Conservation (phyloP, 2,329 filamentous ascomycete species). For the Alternaria gaisen region DNA sequence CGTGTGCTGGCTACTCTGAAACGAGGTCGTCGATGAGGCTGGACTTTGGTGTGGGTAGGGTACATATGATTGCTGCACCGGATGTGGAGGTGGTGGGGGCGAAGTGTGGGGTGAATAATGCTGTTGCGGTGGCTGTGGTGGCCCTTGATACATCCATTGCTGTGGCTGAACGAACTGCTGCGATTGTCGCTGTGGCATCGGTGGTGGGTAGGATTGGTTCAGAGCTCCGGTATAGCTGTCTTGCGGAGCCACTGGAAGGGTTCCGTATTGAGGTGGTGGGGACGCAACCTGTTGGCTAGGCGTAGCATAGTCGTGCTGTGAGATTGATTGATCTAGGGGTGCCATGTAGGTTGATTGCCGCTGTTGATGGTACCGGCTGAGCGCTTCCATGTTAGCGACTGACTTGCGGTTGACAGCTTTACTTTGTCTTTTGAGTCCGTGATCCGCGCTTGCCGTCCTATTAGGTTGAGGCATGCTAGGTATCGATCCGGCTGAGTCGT, state of each 20-base stretch:
- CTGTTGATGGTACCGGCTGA: constrained; percentile 21
- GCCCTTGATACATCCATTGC: background rate
- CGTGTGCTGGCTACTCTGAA: constrained; percentile 20
- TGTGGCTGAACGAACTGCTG: constrained; percentile 9
- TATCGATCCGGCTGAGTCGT: constrained; percentile 4
- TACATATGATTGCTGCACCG: background rate
- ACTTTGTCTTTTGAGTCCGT: constrained; percentile 16
- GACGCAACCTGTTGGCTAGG: background rate
- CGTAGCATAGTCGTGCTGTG: constrained; percentile 13
- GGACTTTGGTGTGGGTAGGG: constrained; percentile 3
- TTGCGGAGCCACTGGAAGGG: background rate
- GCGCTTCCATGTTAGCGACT: constrained; percentile 12
- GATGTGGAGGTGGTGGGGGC: constrained; percentile 4
- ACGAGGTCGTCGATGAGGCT: constrained; percentile 14
- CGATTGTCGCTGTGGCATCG: constrained; percentile 3
- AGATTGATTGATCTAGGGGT: constrained; percentile 8
- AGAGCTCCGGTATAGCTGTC: background rate
- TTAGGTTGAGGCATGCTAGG: background rate
- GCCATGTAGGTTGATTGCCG: constrained; percentile 14
- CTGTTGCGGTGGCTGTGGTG: background rate
- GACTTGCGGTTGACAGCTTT: constrained; percentile 15
- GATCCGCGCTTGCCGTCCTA: constrained; percentile 12
- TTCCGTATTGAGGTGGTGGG: background rate
- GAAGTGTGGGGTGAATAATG: constrained; percentile 11
- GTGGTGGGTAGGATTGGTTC: constrained; percentile 9